Base-by-base conservation (phyloP, 257 asterid species). In the Buddleja alternifolia region DNA sequence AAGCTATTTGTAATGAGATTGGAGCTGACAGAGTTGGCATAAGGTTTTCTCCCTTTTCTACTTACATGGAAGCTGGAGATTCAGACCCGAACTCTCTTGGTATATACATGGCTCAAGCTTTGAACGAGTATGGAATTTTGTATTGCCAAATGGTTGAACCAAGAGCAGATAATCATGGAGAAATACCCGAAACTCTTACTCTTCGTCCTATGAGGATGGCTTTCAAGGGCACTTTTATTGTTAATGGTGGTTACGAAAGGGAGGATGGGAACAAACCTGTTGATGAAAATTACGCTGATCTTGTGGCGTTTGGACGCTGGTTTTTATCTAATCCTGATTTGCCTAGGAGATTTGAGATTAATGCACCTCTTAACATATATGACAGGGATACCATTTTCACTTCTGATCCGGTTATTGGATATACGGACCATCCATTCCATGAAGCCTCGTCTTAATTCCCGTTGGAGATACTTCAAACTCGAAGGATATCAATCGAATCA, bases 301-400 rank as follows among this genome's bases (percentile, higher is more conserved):
- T 75, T 41, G 61, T 75, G 39, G 72, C 73, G 8, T 75, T 24
- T 63, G 80, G 80, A 1, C 56, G 68, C 3, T 14, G 40, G 17
- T 75, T 75, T 63, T 15, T 75, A 48, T 42, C 80, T 0, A 75
- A 75, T 70, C 80, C 75, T 4, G 80, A 75, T 34, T 46, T 74
- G 44, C 78, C 78, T 1, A 74, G 41, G 70, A 39, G 78, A 17
- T 60, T 74, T 21, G 74, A 74, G 45, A 11, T 74, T 8, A 16
- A 74, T 74, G 71, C 60, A 14, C 62, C 60, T 20, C 74, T 74
- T 5, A 68, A 74, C 48, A 59, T 52, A 12, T 68, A 68, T 48
- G 1, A 51, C 6, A 19, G 75, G 37, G 42, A 42, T 4, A 74
- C 75, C n/a, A n/a, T n/a, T n/a, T n/a, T n/a, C n/a, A n/a, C n/a